phyloP scores from a whole-genome alignment of 73 alveolate species.

The Stentor roeselii region DNA sequence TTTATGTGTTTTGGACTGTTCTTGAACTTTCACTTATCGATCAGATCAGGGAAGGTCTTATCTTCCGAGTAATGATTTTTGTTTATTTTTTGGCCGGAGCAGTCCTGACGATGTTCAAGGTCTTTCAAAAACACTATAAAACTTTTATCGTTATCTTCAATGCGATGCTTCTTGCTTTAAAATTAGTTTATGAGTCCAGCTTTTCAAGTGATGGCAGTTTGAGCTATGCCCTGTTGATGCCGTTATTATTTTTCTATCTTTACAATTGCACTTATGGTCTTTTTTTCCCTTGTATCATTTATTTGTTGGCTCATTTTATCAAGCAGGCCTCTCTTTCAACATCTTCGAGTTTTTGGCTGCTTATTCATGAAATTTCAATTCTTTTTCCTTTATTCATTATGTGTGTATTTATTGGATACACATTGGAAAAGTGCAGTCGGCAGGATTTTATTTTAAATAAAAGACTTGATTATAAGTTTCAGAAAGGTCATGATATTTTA shows the following conservation, averaged over 20 bases:
- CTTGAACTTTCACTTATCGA: too few relatives aligned
- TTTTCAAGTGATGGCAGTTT: neutral
- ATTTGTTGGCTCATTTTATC: neutral
- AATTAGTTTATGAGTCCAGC: slow-evolving; percentile 4
- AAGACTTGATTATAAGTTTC: neutral
- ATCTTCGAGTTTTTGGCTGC: neutral
- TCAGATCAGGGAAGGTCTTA: neutral
- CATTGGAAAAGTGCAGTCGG: slow-evolving; percentile 29
- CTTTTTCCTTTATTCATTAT: neutral
- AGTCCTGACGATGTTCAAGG: neutral
- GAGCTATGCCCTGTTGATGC: neutral
- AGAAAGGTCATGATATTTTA: slow-evolving; percentile 39
- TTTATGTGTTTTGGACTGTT: neutral
- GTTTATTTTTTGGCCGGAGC: neutral
- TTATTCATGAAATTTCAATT: neutral
- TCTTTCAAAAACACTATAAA: neutral
- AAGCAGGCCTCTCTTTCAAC: neutral
- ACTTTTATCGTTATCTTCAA: neutral
- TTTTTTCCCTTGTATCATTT: neutral
- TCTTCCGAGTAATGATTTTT: neutral
- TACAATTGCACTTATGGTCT: neutral
- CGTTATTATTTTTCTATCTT: neutral
- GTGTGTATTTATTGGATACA: slow-evolving; percentile 5
- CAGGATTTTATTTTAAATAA: neutral
- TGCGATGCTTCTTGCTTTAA: neutral